Base-by-base conservation (phyloP, 2,329 filamentous ascomycete species). In the Raffaelea ambrosiae region DNA sequence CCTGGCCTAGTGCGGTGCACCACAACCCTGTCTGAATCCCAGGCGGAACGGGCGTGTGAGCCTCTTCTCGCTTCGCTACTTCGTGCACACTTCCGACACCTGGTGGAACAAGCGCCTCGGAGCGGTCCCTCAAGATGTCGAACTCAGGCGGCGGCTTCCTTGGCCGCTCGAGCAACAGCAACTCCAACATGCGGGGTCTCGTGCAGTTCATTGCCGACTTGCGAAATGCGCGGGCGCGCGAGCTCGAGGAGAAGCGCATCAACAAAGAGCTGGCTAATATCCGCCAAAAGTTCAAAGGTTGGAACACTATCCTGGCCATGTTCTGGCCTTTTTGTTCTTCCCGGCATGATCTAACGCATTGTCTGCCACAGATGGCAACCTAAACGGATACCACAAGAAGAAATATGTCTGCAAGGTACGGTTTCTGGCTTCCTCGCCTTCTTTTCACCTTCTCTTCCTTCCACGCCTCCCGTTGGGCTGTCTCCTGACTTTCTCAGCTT, bases 191-290 rank as follows among this genome's bases (percentile, higher is more conserved):
- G 81, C 78, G 81, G 57, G 91, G 93, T 23, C 74, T 98, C 57
- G 93, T 98, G 43, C 94, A 96, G 65, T 98, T 98, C 71, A 98
- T 98, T 65, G 93, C 93, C 53, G 93, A 98, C 66, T 67, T 98
- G 60, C 77, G 93, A 63, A 98, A 98, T 66, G 93, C 93, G 47
- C 79, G 93, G 66, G 93, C 94, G 42, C 81, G 94, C 53, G 93
- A 98, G 66, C 72, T 98, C 54, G 93, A 98, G 66, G 93, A 98
- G 74, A 98, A 98, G 77, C 81, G 93, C 63, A 97, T 98, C 72
- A 98, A 98, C 69, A 98, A 98, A 73, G 93, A 98, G 72, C 71
- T 98, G 66, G 93, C 93, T 63, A 98, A 98, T 63, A 98, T 98
- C 65, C 83, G 88, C 76, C 88, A 96, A 71, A 97, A 97, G 70